Evolutionary conservation across 2,329 filamentous ascomycete species (phyloP), one percentile per base, ranked within the genome.

Genomic region (Colletotrichum neosansevieriae): DNA sequence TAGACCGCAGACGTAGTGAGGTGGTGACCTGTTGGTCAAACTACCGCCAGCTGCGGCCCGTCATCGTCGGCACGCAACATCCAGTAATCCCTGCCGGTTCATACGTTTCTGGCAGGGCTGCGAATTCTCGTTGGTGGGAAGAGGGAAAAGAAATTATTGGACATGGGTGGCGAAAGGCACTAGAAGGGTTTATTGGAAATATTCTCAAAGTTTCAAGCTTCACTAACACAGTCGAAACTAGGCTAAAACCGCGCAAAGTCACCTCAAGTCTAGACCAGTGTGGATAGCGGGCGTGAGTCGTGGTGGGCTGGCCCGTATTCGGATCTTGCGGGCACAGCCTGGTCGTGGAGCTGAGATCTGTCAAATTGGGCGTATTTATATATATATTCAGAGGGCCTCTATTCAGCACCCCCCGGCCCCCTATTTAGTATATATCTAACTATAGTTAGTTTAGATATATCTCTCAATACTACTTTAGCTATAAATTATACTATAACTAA

Each of bases 71-170:
- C 58, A 44, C 29, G n/a, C 58, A 21, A 44, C 10, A 44, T 42
- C 6, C 19, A 21, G 34, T 32, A 21, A 32, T 29, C 32, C 34
- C 45, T 13, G 45, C 24, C 51, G 34, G 17, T 21, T 58, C 58
- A 42, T 57, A 45, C 50, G 50, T 57, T 50, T 32, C 6, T 21
- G 19, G 44, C 44, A 42, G 50, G 24, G 51, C n/a, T 58, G 24
- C n/a, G 15, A 15, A 44, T 63, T 58, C 17, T 63, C 40, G 44
- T 66, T 62, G 63, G 50, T 66, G 50, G 58, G 58, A 57, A 57
- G 24, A 36, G 12, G 13, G 32, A 2, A 12, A 6, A 10, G n/a
- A n/a, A n/a, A n/a, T n/a, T n/a, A n/a, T n/a, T n/a, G n/a, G n/a
- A n/a, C n/a, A n/a, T n/a, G n/a, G n/a, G n/a, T n/a, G n/a, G n/a